Conservation (phyloP, 2,329 filamentous ascomycete species). For the Ceratocystis alfenasii region DNA sequence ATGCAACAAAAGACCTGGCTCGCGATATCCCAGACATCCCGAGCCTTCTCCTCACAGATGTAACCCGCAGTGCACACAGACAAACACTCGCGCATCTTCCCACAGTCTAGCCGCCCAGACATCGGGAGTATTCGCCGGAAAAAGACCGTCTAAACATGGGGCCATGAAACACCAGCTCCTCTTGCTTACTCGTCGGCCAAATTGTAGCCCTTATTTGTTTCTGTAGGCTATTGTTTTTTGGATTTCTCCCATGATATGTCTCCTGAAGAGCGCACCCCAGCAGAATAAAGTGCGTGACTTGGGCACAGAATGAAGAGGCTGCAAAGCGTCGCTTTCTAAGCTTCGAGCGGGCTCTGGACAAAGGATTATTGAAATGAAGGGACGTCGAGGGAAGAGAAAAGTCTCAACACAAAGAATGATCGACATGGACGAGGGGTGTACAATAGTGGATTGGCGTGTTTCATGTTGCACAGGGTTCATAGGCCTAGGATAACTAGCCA, state of each 20-base stretch:
- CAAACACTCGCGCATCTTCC: background rate
- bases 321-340: no score
- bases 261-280: background rate
- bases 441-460: slow-evolving; percentile 1
- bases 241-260: background rate
- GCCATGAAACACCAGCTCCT: background rate
- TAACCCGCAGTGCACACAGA: background rate
- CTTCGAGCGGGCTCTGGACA: no score
- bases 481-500: background rate
- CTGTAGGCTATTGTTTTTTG: background rate
- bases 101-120: background rate
- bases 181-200: background rate
- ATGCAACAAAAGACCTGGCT: background rate
- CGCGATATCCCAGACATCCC: background rate
- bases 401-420: slow-evolving; percentile 4
- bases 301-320: background rate
- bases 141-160: slow-evolving; percentile 4
- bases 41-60: background rate
- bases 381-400: background rate
- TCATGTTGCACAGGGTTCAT: slow-evolving; percentile 9
- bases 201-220: background rate
- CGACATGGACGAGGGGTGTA: background rate
- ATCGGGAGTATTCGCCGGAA: background rate
- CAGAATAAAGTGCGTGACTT: background rate
- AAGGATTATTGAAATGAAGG: background rate